Percentiles rank a stretch among this genome's conserved stretches.
Evolutionary conservation across 2,329 filamentous ascomycete species (phyloP).

Genomic region (Ilyonectria robusta): DNA sequence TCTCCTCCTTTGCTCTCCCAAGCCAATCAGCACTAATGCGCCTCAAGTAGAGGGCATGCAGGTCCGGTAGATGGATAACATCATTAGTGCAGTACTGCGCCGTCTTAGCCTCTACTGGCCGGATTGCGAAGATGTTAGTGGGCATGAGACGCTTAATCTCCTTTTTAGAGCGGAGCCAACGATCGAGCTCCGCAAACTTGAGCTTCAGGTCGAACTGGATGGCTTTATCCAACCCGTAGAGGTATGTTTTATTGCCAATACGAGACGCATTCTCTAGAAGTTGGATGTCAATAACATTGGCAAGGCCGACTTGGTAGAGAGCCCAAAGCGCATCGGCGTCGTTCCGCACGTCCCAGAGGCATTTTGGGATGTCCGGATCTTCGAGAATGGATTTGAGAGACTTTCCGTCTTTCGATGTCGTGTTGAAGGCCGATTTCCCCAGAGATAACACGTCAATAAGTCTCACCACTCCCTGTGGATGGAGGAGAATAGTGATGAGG

Average conservation of each 20-base stretch:
- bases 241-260: background rate
- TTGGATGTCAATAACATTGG: constrained; percentile 8
- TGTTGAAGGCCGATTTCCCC: background rate
- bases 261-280: constrained; percentile 16
- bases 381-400: constrained; percentile 5
- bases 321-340: constrained; percentile 21
- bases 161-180: background rate
- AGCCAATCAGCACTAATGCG: background rate
- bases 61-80: constrained; percentile 7
- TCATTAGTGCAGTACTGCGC: constrained; percentile 16
- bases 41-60: background rate
- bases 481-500: constrained; percentile 1
- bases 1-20: background rate
- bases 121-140: background rate
- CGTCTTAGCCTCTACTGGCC: constrained; percentile 1
- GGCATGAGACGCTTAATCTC: background rate
- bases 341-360: constrained; percentile 20
- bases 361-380: background rate
- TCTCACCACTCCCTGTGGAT: background rate
- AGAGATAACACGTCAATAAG: background rate
- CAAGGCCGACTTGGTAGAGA: background rate
- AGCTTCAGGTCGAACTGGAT: background rate
- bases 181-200: background rate
- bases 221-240: background rate
- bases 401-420: background rate